phyloP scores from a whole-genome alignment of 768 basidiomycete species.

The Russula lepida region DNA sequence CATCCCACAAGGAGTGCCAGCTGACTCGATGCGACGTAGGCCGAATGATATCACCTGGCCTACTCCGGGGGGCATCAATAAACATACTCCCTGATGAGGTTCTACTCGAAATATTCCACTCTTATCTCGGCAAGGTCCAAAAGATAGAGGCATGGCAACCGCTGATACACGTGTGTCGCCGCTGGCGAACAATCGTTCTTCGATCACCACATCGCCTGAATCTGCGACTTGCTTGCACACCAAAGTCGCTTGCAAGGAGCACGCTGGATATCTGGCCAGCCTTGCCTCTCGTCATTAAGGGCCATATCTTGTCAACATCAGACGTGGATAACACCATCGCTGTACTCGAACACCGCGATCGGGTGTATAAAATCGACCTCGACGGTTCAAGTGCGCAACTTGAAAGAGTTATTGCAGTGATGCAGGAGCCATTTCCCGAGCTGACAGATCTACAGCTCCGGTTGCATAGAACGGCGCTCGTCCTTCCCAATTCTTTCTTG shows the following conservation, averaged over 20 bases:
- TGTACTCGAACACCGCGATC: neutral
- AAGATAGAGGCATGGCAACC: neutral
- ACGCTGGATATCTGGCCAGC: neutral
- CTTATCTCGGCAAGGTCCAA: neutral
- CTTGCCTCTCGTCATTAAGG: neutral
- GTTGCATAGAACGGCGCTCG: too few relatives aligned
- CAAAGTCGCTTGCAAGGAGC: neutral
- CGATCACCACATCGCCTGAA: neutral
- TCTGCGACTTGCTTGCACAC: neutral
- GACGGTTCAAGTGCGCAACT: fast-evolving
- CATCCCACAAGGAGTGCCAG: too few relatives aligned
- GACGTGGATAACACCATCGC: neutral
- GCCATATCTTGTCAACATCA: too few relatives aligned
- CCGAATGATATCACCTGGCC: too few relatives aligned
- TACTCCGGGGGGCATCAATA: too few relatives aligned
- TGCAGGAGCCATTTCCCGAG: neutral
- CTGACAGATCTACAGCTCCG: neutral
- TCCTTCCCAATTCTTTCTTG: too few relatives aligned
- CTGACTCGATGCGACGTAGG: too few relatives aligned
- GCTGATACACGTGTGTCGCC: neutral
- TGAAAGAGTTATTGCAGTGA: neutral
- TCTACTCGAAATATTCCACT: too few relatives aligned
- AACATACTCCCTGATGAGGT: too few relatives aligned
- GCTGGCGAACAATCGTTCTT: neutral
- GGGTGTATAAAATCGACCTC: neutral